A percentile compares a stretch with the other conserved stretches of the same genome.
Evolutionary conservation across 2,329 filamentous ascomycete genomes (phyloP).

Genomic region (Fusarium subtropicale): DNA sequence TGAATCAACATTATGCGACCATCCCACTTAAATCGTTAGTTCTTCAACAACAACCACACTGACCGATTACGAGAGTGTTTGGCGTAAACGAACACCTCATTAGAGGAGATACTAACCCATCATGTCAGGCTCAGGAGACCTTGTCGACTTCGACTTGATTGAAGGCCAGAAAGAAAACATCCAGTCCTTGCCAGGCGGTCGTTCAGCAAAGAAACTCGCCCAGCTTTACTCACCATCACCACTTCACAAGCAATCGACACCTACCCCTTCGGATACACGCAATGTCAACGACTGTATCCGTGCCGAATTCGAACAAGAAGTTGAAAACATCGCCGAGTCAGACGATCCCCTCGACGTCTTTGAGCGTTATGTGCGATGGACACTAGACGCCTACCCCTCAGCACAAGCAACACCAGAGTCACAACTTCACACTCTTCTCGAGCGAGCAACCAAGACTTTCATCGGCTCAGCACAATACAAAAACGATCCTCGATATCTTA

Average conservation of each 20-base stretch:
- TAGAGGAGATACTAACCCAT: slow-evolving; percentile 45
- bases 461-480: slow-evolving; percentile 88
- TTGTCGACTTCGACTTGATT: slow-evolving; percentile 88
- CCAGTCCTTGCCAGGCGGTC: slow-evolving; percentile 85
- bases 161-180: slow-evolving; percentile 99
- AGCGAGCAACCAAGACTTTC: slow-evolving; percentile 92
- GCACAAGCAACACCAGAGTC: slow-evolving; percentile 92
- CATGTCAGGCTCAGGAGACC: slow-evolving; percentile 64
- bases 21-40: slow-evolving; percentile 16
- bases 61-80: slow-evolving; percentile 27
- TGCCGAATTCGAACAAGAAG: slow-evolving; percentile 86
- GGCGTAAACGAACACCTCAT: slow-evolving; percentile 24
- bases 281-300: slow-evolving; percentile 83
- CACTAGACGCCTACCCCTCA: slow-evolving; percentile 91
- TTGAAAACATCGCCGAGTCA: slow-evolving; percentile 81
- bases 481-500: slow-evolving; percentile 93
- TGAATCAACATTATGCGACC: slow-evolving; percentile 29
- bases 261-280: slow-evolving; percentile 77
- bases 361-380: slow-evolving; percentile 98
- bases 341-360: slow-evolving; percentile 97
- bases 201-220: slow-evolving; percentile 90
- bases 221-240: slow-evolving; percentile 79
- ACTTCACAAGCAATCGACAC: slow-evolving; percentile 67
- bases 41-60: slow-evolving; percentile 27
- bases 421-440: slow-evolving; percentile 87